Evolutionary conservation across 1,284 basidiomycete species (phyloP), one percentile per base, ranked within the genome.

Genomic region (Trichosporon coremiiforme): DNA sequence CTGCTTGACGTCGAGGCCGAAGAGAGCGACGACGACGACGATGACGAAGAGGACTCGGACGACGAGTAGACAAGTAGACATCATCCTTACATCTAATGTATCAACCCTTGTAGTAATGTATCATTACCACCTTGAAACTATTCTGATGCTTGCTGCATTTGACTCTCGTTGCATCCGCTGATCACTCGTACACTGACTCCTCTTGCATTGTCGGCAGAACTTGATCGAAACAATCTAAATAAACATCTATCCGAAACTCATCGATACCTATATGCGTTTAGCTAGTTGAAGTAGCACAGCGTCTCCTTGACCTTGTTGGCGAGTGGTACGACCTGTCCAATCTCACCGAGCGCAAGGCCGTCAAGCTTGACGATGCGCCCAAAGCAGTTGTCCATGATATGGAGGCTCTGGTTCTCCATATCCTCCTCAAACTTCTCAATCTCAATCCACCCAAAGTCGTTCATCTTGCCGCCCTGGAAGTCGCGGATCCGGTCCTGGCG

Each of bases 1-100:
- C 88, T 60, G 89, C 88, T 79, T 81, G 92, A 74, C 89, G 90
- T 78, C 20, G 79, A 80, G 69, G 80, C 76, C 12, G 87, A 87
- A 69, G 86, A 87, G 63, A 86, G 86, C 13, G 86, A 85, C 36
- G 86, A 85, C 20, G 85, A 85, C 20, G 88, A 91, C 75, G 90
- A 90, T 1, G 86, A 86, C 13, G 88, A 87, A 6, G 88, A 89
- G 1, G 88, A 88, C 33, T 38, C 36, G 36, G 81, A 86, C 72
- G 86, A 86, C 70, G 85, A 86, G 85, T 71, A 87, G 15, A 62
- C 25, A 60, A 10, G 25, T 45, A 67, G 60, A 47, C 33, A 55
- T 64, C 45, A 55, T 57, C 41, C 3, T 66, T 33, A 33, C 55
- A 60, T 60, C 9, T n/a, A 33, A 62, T 62, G 57, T 62, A 62